phyloP scores from a whole-genome alignment of 2,329 filamentous ascomycete species.

The Apiospora rasikravindrae region DNA sequence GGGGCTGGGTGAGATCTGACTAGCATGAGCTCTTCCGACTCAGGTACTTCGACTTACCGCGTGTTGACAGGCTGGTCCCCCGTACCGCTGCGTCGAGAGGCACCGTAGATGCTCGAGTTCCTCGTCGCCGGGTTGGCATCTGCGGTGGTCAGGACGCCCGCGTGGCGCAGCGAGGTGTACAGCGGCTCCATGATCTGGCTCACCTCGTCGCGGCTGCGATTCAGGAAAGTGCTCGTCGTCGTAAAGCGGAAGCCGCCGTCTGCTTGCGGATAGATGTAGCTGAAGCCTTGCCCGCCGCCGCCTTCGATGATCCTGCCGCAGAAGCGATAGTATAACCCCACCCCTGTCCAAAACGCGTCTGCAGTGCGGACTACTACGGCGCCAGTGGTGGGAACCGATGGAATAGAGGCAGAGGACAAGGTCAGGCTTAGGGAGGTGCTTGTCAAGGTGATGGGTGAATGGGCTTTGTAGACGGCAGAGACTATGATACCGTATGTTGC shows the following conservation, averaged over 20 bases:
- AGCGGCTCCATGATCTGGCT: slow-evolving; percentile 40
- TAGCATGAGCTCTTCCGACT: not conserved
- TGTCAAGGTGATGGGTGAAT: slow-evolving; percentile 32
- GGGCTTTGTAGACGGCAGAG: slow-evolving; percentile 37
- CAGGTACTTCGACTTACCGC: slow-evolving; percentile 32
- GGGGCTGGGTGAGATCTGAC: too few relatives aligned
- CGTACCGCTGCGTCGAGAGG: slow-evolving; percentile 29
- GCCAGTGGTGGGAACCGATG: not conserved
- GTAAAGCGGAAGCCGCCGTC: slow-evolving; percentile 38
- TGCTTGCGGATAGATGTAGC: slow-evolving; percentile 37
- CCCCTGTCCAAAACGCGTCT: slow-evolving; percentile 39
- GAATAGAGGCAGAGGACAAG: not conserved
- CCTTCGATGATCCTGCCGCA: slow-evolving; percentile 39
- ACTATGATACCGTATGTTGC: slow-evolving; percentile 39
- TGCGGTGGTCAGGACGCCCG: slow-evolving; percentile 36
- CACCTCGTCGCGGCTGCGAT: slow-evolving; percentile 31
- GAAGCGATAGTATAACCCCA: slow-evolving; percentile 41
- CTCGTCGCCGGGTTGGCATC: slow-evolving; percentile 29
- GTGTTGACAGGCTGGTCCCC: slow-evolving; percentile 37
- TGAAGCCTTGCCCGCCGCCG: slow-evolving; percentile 41
- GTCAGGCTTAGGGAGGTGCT: slow-evolving; percentile 27
- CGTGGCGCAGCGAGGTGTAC: slow-evolving; percentile 36
- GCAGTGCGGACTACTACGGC: slow-evolving; percentile 2
- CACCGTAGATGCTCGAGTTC: slow-evolving; percentile 36
- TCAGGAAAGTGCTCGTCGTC: slow-evolving; percentile 42